Conservation (phyloP, 768 basidiomycete genomes). For the Boletus vermiculosoides region DNA sequence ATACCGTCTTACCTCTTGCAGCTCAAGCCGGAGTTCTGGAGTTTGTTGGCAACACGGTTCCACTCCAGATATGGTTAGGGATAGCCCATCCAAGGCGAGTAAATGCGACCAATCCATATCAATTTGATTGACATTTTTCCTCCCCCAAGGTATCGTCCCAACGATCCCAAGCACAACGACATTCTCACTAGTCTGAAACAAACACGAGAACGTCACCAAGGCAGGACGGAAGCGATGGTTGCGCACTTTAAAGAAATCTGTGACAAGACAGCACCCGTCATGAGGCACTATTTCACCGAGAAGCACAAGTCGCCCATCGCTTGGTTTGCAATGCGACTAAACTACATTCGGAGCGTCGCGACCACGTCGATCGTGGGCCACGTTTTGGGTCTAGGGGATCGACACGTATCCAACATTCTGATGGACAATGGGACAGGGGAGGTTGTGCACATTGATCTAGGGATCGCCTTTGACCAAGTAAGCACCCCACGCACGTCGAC, state of each 20-base stretch:
- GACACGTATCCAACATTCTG: conserved; percentile 90
- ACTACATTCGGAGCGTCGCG: conserved; percentile 90
- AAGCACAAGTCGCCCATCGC: conserved; percentile 81
- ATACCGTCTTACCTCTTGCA: conserved; percentile 86
- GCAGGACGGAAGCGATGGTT: conserved; percentile 32
- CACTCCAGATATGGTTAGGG: conserved; percentile 61
- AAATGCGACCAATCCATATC: not conserved
- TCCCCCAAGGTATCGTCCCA: conserved; percentile 59
- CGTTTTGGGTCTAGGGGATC: conserved; percentile 87
- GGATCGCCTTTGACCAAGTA: conserved; percentile 95
- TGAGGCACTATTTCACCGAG: conserved; percentile 94
- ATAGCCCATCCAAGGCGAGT: conserved; percentile 61
- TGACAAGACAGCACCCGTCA: conserved; percentile 69
- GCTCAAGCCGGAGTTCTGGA: conserved; percentile 82
- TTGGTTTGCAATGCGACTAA: conserved; percentile 90
- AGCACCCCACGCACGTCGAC: not conserved
- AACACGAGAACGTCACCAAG: conserved; percentile 33
- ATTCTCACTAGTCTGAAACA: conserved; percentile 31
- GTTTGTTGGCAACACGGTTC: conserved; percentile 78
- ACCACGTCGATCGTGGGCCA: conserved; percentile 94
- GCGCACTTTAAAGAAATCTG: conserved; percentile 39
- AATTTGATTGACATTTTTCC: not conserved
- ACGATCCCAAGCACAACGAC: conserved; percentile 44
- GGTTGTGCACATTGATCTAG: conserved; percentile 93
- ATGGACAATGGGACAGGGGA: conserved; percentile 82